phyloP scores from a whole-genome alignment of 2,329 filamentous ascomycete species.

The Periconia sp. region DNA sequence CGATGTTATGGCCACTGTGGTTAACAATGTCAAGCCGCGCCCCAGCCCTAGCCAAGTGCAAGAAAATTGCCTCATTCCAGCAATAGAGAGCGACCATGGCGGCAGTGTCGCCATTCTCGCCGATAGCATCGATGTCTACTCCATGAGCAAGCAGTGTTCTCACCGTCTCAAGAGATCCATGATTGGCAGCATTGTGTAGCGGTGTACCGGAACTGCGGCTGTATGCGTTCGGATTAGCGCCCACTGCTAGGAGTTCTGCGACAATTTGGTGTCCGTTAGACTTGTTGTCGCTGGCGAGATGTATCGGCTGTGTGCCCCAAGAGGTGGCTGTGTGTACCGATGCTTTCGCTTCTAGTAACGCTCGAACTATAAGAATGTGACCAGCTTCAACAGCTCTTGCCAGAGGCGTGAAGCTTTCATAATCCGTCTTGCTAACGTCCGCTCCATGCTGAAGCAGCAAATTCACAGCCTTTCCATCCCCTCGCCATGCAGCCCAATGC shows the following conservation, averaged over 20 bases:
- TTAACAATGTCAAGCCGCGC: slow-evolving; percentile 2
- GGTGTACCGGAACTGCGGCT: slow-evolving; percentile 1
- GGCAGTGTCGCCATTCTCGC: neutral
- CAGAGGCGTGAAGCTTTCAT: slow-evolving; percentile 9
- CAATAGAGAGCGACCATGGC: slow-evolving; percentile 5
- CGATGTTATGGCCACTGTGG: slow-evolving; percentile 1
- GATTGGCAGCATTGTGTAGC: slow-evolving; percentile 5
- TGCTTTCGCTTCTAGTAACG: neutral
- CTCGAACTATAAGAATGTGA: neutral
- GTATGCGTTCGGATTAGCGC: slow-evolving; percentile 3
- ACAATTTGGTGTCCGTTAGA: neutral
- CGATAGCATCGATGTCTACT: slow-evolving; percentile 1
- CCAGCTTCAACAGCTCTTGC: slow-evolving; percentile 11
- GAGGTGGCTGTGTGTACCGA: neutral
- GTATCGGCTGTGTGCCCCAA: slow-evolving; percentile 6
- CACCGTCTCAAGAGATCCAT: slow-evolving; percentile 1
- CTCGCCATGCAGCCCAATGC: slow-evolving; percentile 15
- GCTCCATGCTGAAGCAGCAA: slow-evolving; percentile 11
- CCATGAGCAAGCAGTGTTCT: neutral
- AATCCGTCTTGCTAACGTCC: slow-evolving; percentile 8
- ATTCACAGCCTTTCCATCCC: slow-evolving; percentile 4
- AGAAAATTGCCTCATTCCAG: slow-evolving; percentile 4
- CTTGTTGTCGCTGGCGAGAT: slow-evolving; percentile 6
- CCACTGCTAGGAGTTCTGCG: neutral
- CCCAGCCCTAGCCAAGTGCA: neutral